Conservation (phyloP, 345 rosid species). For the Clausena lansium region DNA sequence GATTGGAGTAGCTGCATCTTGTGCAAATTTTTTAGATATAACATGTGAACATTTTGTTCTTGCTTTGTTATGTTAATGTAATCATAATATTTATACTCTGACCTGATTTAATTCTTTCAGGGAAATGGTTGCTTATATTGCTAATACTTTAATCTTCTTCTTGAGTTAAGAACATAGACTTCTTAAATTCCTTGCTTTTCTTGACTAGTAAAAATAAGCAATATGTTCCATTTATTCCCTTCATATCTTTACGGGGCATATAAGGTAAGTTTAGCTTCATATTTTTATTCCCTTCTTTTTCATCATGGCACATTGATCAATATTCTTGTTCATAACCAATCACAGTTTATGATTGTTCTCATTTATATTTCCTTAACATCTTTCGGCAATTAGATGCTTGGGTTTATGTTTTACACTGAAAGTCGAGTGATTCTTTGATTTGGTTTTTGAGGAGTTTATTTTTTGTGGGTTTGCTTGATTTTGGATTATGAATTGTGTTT, state of each 20-base stretch:
- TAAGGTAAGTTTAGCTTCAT: conserved; percentile 46
- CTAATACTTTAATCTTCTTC: conserved; percentile 90
- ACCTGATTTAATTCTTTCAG: conserved; percentile 35
- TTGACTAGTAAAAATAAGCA: neutral
- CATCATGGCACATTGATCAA: neutral
- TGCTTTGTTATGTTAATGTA: neutral
- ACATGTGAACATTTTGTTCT: neutral
- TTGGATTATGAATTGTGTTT: too few relatives aligned
- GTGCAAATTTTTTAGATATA: neutral
- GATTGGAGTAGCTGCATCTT: neutral
- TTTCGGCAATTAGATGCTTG: neutral
- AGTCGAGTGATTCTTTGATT: too few relatives aligned
- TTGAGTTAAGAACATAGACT: conserved; percentile 59
- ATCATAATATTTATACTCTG: neutral
- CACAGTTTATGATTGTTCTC: neutral
- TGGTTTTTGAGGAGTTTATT: too few relatives aligned
- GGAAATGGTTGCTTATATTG: conserved; percentile 98
- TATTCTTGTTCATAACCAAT: neutral
- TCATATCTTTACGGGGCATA: conserved; percentile 96
- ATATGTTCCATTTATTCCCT: neutral
- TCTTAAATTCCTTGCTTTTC: conserved; percentile 13
- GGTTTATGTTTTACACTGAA: too few relatives aligned
- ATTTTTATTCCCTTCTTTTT: neutral
- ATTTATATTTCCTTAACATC: neutral
- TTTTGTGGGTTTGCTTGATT: too few relatives aligned